phyloP scores from a whole-genome alignment of 371 early-diverging fungal genomes.

The Syncephalis plumigaleata region DNA sequence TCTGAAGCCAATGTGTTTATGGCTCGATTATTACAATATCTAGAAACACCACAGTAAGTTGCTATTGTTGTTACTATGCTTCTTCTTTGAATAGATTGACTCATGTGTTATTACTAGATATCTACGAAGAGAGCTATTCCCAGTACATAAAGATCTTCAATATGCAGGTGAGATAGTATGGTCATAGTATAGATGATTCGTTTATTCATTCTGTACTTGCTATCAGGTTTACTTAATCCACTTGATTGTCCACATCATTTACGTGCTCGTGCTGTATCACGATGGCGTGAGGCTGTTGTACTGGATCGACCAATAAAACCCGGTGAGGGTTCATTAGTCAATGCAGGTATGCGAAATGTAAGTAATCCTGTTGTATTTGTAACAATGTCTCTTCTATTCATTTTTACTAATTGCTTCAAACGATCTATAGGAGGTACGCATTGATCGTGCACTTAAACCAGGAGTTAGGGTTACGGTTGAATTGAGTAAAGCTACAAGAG shows the following conservation, averaged over 20 bases:
- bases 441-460: conserved; percentile 33
- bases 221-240: conserved; percentile 40
- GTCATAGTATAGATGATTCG: too few relatives aligned
- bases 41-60: conserved; percentile 44
- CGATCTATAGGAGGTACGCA: conserved; percentile 23
- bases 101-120: too few relatives aligned
- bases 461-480: conserved; percentile 53
- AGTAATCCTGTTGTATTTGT: too few relatives aligned
- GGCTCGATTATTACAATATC: conserved; percentile 41
- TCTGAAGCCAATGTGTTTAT: conserved; percentile 35
- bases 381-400: too few relatives aligned
- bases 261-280: conserved; percentile 28
- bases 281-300: conserved; percentile 49
- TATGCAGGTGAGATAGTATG: conserved; percentile 42
- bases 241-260: conserved; percentile 60
- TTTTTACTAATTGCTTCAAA: too few relatives aligned
- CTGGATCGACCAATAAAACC: conserved; percentile 21
- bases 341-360: conserved; percentile 35
- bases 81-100: too few relatives aligned
- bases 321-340: conserved; percentile 31
- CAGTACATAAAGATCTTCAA: conserved; percentile 48
- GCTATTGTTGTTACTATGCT: neutral
- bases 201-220: too few relatives aligned
- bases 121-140: conserved; percentile 44
- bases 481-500: conserved; percentile 16